These are phyloP conservation scores for Coemansia sp. DNA, from an alignment of 192 early-diverging fungal genomes.

Conservation along the genomic window DNA sequence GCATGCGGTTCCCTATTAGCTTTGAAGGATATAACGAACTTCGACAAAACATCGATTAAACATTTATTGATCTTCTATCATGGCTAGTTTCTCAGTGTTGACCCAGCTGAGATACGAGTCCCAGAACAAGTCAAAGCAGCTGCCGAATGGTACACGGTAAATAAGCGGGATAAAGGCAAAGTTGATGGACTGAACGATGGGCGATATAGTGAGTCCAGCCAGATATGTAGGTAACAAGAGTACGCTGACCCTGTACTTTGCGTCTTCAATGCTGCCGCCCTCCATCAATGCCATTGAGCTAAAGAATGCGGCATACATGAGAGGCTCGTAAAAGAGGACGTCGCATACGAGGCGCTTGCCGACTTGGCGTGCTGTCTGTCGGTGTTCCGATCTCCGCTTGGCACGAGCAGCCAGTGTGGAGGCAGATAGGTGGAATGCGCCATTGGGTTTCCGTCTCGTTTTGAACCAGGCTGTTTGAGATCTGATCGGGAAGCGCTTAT, in stretches of 20 bases:
- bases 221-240: conserved; percentile 48
- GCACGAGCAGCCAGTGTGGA: conserved; percentile 20
- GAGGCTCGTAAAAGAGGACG: conserved; percentile 47
- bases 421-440: conserved; percentile 7
- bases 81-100: conserved; percentile 58
- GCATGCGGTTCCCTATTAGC: conserved; percentile 57
- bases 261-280: conserved; percentile 39
- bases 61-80: conserved; percentile 20
- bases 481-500: conserved; percentile 50
- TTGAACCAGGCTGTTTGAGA: conserved; percentile 53
- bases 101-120: conserved; percentile 77
- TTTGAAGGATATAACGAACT: conserved; percentile 55
- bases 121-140: conserved; percentile 74
- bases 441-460: conserved; percentile 23
- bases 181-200: conserved; percentile 74
- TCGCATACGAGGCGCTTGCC: conserved; percentile 50
- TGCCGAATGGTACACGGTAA: conserved; percentile 74
- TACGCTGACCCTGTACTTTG: conserved; percentile 28
- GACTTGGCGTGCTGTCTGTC: conserved; percentile 35
- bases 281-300: conserved; percentile 54
- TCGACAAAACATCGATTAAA: conserved; percentile 17
- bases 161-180: conserved; percentile 75
- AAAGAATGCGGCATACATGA: conserved; percentile 52
- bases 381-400: conserved; percentile 38
- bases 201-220: conserved; percentile 63